A percentile compares a stretch with the other conserved stretches of the same genome.
phyloP scores from a whole-genome alignment of 495 filamentous ascomycete genomes.

The Aspergillus funiculosus region DNA sequence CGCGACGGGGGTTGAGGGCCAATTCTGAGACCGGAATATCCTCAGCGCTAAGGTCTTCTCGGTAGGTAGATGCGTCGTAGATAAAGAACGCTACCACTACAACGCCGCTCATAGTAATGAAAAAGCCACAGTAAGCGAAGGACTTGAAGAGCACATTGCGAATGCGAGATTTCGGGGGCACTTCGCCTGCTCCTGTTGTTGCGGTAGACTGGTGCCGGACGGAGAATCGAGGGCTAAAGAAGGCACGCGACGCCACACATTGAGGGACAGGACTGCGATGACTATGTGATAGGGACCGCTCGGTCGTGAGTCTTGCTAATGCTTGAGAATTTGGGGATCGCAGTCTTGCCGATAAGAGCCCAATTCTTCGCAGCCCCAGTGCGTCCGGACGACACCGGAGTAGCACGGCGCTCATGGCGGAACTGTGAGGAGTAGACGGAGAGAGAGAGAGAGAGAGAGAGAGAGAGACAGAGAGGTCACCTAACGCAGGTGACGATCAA shows the following conservation, averaged over 20 bases:
- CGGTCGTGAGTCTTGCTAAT: conserved; percentile 11
- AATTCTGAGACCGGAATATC: conserved; percentile 79
- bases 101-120: conserved; percentile 48
- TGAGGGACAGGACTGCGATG: conserved; percentile 23
- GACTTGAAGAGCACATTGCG: conserved; percentile 35
- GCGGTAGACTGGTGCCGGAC: conserved; percentile 30
- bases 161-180: conserved; percentile 12
- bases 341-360: conserved; percentile 21
- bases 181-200: conserved; percentile 11
- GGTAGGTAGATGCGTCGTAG: conserved; percentile 91
- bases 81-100: conserved; percentile 78
- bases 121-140: conserved; percentile 54
- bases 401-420: conserved; percentile 36
- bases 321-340: conserved; percentile 14
- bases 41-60: conserved; percentile 52
- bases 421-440: conserved; percentile 7
- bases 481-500: conserved; percentile 3
- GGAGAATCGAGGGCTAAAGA: conserved; percentile 18
- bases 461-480: background rate
- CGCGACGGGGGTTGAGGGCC: conserved; percentile 73
- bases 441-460: conserved; percentile 3
- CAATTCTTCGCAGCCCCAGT: conserved; percentile 30
- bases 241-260: conserved; percentile 24
- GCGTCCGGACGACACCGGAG: conserved; percentile 34
- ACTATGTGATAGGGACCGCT: conserved; percentile 20